Percentiles rank a stretch among this genome's conserved stretches.
These are phyloP conservation scores for Wickerhamiella musiphila DNA, from an alignment of 805 yeast genomes.

Conservation along the genomic window DNA sequence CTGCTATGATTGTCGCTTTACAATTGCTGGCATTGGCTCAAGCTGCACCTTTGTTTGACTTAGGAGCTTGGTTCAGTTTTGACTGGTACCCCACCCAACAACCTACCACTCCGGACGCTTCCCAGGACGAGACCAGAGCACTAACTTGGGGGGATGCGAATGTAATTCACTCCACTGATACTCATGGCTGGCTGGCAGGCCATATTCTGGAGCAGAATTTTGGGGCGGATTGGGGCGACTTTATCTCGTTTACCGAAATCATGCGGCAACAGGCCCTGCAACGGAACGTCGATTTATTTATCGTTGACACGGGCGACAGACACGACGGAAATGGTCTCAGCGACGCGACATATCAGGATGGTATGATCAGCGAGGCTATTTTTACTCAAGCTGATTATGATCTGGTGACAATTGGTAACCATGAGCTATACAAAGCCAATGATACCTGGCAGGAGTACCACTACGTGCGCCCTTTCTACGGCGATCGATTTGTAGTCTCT, in stretches of 20 bases:
- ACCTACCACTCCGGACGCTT: background rate
- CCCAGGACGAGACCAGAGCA: constrained; percentile 26
- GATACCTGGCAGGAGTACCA: constrained; percentile 44
- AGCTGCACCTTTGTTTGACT: too few species aligned
- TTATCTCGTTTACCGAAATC: constrained; percentile 43
- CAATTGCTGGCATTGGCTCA: too few species aligned
- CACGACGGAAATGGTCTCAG: constrained; percentile 80
- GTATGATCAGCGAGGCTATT: constrained; percentile 38
- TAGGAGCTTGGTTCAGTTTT: too few species aligned
- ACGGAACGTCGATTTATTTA: constrained; percentile 39
- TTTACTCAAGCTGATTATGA: constrained; percentile 53
- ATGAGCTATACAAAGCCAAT: constrained; percentile 59
- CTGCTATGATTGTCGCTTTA: too few species aligned
- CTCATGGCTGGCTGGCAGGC: constrained; percentile 92
- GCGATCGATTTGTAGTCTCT: constrained; percentile 40
- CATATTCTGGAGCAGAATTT: constrained; percentile 49
- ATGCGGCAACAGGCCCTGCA: constrained; percentile 30
- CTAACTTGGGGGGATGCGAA: constrained; percentile 56
- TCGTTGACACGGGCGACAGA: constrained; percentile 79
- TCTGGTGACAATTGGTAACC: constrained; percentile 72
- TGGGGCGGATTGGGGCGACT: constrained; percentile 84
- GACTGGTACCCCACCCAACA: background rate
- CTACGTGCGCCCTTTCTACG: constrained; percentile 32
- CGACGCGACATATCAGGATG: constrained; percentile 60
- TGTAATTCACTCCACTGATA: constrained; percentile 87